These are phyloP conservation scores for Yamadazyma buinensis DNA, from an alignment of 1,139 yeast genomes.

Conservation along the genomic window DNA sequence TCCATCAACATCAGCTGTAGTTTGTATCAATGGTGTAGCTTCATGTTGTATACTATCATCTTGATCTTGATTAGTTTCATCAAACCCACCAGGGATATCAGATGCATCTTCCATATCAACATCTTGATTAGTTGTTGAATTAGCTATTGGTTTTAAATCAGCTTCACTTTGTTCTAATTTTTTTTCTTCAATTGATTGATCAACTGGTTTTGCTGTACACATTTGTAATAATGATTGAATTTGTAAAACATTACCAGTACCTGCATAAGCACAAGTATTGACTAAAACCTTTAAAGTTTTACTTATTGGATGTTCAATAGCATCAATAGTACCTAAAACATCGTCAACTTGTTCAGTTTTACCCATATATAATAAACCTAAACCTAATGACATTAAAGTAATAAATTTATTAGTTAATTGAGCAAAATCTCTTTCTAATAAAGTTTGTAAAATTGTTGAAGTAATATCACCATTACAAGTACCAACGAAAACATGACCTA, in stretches of 20 bases:
- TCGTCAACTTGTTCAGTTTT: slow-evolving; percentile 95
- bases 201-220: slow-evolving; percentile 62
- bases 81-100: not conserved
- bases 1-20: not conserved
- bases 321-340: slow-evolving; percentile 89
- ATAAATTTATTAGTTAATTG: slow-evolving; percentile 86
- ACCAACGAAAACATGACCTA: slow-evolving; percentile 94
- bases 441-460: slow-evolving; percentile 82
- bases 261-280: slow-evolving; percentile 93
- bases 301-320: slow-evolving; percentile 92
- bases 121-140: slow-evolving; percentile 14
- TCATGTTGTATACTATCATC: slow-evolving; percentile 9
- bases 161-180: slow-evolving; percentile 32
- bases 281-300: slow-evolving; percentile 87
- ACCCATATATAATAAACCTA: slow-evolving; percentile 90
- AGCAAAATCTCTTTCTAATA: slow-evolving; percentile 75
- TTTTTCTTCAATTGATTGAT: slow-evolving; percentile 30
- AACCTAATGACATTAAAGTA: slow-evolving; percentile 85
- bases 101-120: slow-evolving; percentile 26
- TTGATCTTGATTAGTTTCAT: slow-evolving; percentile 12
- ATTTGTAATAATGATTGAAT: slow-evolving; percentile 88
- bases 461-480: slow-evolving; percentile 94
- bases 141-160: slow-evolving; percentile 9
- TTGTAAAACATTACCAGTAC: slow-evolving; percentile 95
- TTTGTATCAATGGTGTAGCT: not conserved